Percentiles rank a stretch among this genome's conserved stretches.
phyloP scores from a whole-genome alignment of 257 asterid species.

The Ligustrum vulgare region DNA sequence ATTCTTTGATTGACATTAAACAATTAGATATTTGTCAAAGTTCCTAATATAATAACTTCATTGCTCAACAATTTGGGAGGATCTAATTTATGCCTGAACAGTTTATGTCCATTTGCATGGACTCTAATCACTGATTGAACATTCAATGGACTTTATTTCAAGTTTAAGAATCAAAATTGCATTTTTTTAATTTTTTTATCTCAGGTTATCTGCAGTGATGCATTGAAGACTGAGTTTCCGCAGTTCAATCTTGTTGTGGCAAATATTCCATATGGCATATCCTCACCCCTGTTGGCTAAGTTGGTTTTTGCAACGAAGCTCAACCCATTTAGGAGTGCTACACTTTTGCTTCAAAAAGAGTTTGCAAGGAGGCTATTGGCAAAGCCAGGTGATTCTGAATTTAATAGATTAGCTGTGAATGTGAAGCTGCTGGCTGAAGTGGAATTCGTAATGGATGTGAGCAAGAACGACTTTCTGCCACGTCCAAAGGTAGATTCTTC shows the following conservation, averaged over 20 bases:
- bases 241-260: conserved; percentile 82
- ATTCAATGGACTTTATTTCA: neutral
- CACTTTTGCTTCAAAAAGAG: conserved; percentile 83
- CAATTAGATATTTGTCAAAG: too few relatives aligned
- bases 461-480: conserved; percentile 86
- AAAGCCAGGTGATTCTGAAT: conserved; percentile 81
- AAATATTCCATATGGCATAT: conserved; percentile 88
- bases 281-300: conserved; percentile 80
- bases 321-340: conserved; percentile 68
- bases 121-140: neutral
- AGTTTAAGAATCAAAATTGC: neutral
- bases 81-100: too few relatives aligned
- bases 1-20: too few relatives aligned
- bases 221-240: conserved; percentile 70
- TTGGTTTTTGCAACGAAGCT: conserved; percentile 51
- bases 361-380: conserved; percentile 79
- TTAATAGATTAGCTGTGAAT: conserved; percentile 77
- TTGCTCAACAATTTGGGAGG: too few relatives aligned
- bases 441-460: conserved; percentile 81
- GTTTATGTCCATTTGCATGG: neutral
- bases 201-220: conserved; percentile 77
- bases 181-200: neutral
- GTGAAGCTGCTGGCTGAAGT: conserved; percentile 78
- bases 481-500: conserved; percentile 89
- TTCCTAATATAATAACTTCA: too few relatives aligned